Percentiles rank a stretch among this genome's conserved stretches.
Evolutionary conservation across 1,284 basidiomycete species (phyloP).

Genomic region (Boletus semigastroideus): DNA sequence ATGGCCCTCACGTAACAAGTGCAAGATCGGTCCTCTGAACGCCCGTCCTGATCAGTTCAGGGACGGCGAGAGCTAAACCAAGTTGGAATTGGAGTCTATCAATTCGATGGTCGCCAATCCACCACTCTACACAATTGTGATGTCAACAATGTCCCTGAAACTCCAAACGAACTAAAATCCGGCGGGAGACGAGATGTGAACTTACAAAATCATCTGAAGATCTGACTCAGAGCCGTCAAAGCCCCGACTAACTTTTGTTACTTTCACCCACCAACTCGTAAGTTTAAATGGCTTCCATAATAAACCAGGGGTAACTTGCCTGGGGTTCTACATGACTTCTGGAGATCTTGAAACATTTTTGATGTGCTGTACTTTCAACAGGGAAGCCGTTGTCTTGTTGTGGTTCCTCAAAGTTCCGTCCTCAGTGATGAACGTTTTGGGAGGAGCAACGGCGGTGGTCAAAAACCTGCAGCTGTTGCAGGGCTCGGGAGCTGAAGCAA

Average conservation of each 20-base stretch:
- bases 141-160: slow-evolving; percentile 26
- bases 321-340: slow-evolving; percentile 15
- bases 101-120: slow-evolving; percentile 24
- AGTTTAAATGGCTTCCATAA: slow-evolving; percentile 28
- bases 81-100: slow-evolving; percentile 26
- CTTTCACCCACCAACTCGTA: slow-evolving; percentile 14
- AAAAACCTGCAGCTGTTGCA: slow-evolving; percentile 1
- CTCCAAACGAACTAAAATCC: slow-evolving; percentile 18
- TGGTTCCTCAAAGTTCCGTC: neutral
- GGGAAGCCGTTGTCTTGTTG: slow-evolving; percentile 2
- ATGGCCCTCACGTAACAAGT: slow-evolving; percentile 23
- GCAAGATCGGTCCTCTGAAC: slow-evolving; percentile 13
- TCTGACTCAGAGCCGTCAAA: slow-evolving; percentile 21
- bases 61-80: slow-evolving; percentile 19
- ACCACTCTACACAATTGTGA: slow-evolving; percentile 19
- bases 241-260: slow-evolving; percentile 12
- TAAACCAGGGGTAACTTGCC: slow-evolving; percentile 20
- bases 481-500: neutral
- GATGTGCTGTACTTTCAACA: slow-evolving; percentile 3
- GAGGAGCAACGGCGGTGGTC: neutral
- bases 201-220: slow-evolving; percentile 17
- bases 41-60: slow-evolving; percentile 14
- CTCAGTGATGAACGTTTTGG: neutral
- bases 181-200: slow-evolving; percentile 27
- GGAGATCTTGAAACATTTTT: slow-evolving; percentile 13